Evolutionary conservation across 2,329 filamentous ascomycete genomes (phyloP), one percentile per base, ranked within the genome.

Genomic region (Aspergillus viridinutans): DNA sequence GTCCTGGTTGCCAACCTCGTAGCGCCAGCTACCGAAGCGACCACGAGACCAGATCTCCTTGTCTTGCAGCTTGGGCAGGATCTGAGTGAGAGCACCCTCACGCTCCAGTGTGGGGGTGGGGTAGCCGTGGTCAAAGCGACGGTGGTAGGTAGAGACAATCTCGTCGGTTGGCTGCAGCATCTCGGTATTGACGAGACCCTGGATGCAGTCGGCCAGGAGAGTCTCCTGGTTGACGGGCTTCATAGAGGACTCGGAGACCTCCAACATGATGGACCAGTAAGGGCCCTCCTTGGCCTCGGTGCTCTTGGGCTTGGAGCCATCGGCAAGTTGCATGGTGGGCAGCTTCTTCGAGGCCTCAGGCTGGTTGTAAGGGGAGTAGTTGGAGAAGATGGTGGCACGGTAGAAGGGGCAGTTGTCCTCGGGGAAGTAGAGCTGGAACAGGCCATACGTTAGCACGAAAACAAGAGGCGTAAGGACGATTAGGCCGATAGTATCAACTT

Each of bases 251-350:
- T 99, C 90, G 32, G 94, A 97, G 60, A 99, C 89, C 79, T 99
- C 94, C 67, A 99, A 81, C 94, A 99, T 99, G 82, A 99, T 95
- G 63, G 93, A 97, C 94, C 94, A 99, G 86, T 99, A 99, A 45
- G 94, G 94, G 35, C 94, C 94, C 70, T 89, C 85, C 81, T 94
- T 84, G 59, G 90, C 79, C 70, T 90, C 86, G 52, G 81, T 82
- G 67, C 85, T 90, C 60, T 81, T 77, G 57, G 92, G 85, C 80
- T 91, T 90, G 77, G 86, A 89, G 74, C 94, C 94, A 69, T 97
- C 84, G 57, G 89, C 94, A 45, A 92, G 83, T 75, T 92, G 89
- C 67, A 91, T 80, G 23, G 94, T 97, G 42, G 92, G 85, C 56
- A 99, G 86, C 83, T 96, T 94, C 72, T 83, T 87, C 57, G 88